Evolutionary conservation across 441 rosid genomes (phyloP).

Genomic region (Iberis amara): DNA sequence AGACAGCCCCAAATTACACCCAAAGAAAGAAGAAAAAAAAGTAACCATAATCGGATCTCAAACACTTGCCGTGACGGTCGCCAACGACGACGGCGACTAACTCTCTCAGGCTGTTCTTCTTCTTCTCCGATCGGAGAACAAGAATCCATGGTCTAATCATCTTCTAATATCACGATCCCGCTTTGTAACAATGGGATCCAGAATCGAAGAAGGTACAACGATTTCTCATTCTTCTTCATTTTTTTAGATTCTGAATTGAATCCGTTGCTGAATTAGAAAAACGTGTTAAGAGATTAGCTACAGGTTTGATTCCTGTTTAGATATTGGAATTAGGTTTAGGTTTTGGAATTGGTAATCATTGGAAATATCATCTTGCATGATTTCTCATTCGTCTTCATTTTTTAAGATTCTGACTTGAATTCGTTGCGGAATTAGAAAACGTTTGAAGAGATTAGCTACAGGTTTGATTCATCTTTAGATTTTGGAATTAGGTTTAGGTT

Average conservation of each 20-base stretch:
- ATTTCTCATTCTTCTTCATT: too few relatives aligned
- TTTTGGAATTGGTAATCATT: too few relatives aligned
- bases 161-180: constrained; percentile 18
- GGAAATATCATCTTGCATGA: background rate
- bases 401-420: background rate
- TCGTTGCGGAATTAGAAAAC: background rate
- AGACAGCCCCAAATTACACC: constrained; percentile 23
- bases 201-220: constrained; percentile 34
- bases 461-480: background rate
- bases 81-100: constrained; percentile 7
- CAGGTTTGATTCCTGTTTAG: too few relatives aligned
- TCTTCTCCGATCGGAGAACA: constrained; percentile 16
- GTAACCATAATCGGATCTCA: constrained; percentile 24
- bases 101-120: background rate
- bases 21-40: background rate
- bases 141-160: background rate
- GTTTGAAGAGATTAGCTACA: background rate
- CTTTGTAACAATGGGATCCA: constrained; percentile 32
- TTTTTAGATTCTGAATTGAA: too few relatives aligned
- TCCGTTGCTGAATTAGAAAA: too few relatives aligned
- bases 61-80: constrained; percentile 19
- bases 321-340: too few relatives aligned
- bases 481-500: constrained; percentile 10
- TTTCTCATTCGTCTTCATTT: constrained; percentile 13
- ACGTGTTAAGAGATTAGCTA: too few relatives aligned